Percentiles rank a stretch among this genome's conserved stretches.
Conservation (phyloP, 345 rosid genomes). For the Salix exigua region DNA sequence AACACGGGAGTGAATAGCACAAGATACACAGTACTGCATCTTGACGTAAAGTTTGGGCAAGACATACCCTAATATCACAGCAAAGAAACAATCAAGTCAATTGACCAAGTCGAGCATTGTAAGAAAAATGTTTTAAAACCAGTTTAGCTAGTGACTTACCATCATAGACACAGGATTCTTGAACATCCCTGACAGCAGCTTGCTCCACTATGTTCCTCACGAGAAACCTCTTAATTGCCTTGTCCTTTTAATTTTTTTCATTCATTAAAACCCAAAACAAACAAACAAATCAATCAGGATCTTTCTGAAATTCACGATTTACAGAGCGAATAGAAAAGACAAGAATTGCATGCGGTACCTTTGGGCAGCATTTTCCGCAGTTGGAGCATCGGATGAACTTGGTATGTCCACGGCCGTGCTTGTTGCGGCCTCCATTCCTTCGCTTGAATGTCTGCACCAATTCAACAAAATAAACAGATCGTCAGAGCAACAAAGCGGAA, state of each 20-base stretch:
- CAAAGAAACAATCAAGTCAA: background rate
- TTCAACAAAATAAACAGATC: background rate
- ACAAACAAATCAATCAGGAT: background rate
- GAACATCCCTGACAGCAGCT: conserved; percentile 89
- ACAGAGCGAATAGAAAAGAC: background rate
- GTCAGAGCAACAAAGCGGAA: background rate
- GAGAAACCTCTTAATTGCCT: conserved; percentile 78
- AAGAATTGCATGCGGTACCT: conserved; percentile 28
- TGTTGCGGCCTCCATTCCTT: conserved; percentile 91
- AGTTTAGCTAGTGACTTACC: conserved; percentile 25
- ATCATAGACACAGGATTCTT: conserved; percentile 79
- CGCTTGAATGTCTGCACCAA: conserved; percentile 76
- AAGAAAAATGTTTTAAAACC: background rate
- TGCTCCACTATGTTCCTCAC: conserved; percentile 94
- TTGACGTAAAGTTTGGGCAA: conserved; percentile 78
- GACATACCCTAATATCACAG: conserved; percentile 41
- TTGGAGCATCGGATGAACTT: conserved; percentile 88
- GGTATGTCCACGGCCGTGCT: conserved; percentile 92
- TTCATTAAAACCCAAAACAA: background rate
- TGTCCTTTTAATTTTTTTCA: conserved; percentile 40
- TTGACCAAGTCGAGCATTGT: background rate
- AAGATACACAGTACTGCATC: conserved; percentile 90
- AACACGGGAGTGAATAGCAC: conserved; percentile 96
- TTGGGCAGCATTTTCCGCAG: conserved; percentile 95
- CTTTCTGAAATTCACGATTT: background rate